These are phyloP conservation scores for Tolypocladium tropicale DNA, from an alignment of 2,329 filamentous ascomycete species.

Conservation along the genomic window DNA sequence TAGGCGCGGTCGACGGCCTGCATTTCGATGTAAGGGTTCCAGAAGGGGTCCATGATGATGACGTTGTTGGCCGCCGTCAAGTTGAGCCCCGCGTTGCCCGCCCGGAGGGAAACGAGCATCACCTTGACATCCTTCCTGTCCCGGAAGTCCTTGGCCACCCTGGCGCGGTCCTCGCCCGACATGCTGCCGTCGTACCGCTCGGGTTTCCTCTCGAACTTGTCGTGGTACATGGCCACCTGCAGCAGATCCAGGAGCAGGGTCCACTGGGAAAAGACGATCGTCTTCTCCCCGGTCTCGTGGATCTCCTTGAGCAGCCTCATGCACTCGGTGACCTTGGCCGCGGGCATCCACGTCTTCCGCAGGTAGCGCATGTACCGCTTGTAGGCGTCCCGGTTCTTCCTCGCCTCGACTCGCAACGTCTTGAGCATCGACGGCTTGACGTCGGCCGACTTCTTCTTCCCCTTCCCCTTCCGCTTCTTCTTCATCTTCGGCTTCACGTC, in stretches of 20 bases:
- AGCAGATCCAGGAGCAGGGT: conserved; percentile 64
- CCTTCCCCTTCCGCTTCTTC: conserved; percentile 17
- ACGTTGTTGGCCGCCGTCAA: conserved; percentile 74
- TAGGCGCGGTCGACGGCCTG: conserved; percentile 87
- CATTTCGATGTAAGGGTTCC: conserved; percentile 89
- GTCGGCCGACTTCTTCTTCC: conserved; percentile 30
- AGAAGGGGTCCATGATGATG: conserved; percentile 87
- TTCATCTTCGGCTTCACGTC: conserved; percentile 17
- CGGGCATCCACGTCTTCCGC: conserved; percentile 59
- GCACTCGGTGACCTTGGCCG: conserved; percentile 74
- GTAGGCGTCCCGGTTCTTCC: conserved; percentile 53
- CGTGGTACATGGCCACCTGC: conserved; percentile 60
- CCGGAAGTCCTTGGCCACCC: conserved; percentile 56
- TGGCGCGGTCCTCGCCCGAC: conserved; percentile 57
- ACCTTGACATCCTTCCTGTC: conserved; percentile 55
- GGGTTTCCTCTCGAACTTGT: conserved; percentile 47
- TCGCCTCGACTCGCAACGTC: conserved; percentile 53
- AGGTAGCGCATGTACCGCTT: conserved; percentile 60
- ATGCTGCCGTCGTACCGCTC: conserved; percentile 76
- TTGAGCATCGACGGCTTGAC: conserved; percentile 48
- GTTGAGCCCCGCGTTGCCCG: conserved; percentile 79
- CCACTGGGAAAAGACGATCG: conserved; percentile 72
- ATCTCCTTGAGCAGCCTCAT: conserved; percentile 63
- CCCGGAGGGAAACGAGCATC: conserved; percentile 72
- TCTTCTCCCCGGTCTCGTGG: conserved; percentile 52